phyloP scores from a whole-genome alignment of 768 basidiomycete species.

The Auricularia heimuer region DNA sequence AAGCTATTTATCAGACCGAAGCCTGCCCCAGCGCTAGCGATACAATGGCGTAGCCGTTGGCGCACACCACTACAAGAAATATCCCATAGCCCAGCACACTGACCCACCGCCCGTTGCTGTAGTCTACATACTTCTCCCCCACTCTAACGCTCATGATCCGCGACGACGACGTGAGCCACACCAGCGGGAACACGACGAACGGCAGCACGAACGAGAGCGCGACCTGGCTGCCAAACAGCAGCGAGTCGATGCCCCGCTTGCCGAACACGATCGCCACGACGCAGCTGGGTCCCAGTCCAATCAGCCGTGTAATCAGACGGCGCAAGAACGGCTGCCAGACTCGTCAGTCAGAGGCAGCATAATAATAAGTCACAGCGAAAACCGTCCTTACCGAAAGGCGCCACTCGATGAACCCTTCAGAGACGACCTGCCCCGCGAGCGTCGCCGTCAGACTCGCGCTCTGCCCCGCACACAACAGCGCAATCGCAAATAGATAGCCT shows the following conservation, averaged over 20 bases:
- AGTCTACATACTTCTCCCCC: conserved; percentile 42
- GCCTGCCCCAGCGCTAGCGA: conserved; percentile 37
- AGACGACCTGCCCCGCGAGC: conserved; percentile 81
- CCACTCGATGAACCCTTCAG: conserved; percentile 86
- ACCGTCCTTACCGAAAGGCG: conserved; percentile 48
- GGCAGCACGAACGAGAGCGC: conserved; percentile 75
- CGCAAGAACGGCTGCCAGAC: conserved; percentile 30
- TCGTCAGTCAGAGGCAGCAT: background rate
- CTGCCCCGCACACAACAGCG: conserved; percentile 78
- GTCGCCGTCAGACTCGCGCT: conserved; percentile 86
- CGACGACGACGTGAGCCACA: conserved; percentile 60
- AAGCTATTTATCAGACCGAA: background rate
- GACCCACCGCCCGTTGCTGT: conserved; percentile 46
- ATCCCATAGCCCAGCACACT: conserved; percentile 44
- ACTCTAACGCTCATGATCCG: conserved; percentile 58
- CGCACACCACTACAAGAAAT: conserved; percentile 55
- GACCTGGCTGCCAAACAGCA: conserved; percentile 85
- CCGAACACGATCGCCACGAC: conserved; percentile 69
- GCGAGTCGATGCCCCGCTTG: conserved; percentile 52
- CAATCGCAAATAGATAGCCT: conserved; percentile 81
- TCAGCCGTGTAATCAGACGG: conserved; percentile 69
- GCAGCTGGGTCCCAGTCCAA: conserved; percentile 78
- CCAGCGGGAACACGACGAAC: conserved; percentile 72
- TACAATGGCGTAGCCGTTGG: conserved; percentile 70
- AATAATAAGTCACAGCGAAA: conserved; percentile 10